Conservation (phyloP, 768 basidiomycete genomes). For the Hortiboletus campestris region DNA sequence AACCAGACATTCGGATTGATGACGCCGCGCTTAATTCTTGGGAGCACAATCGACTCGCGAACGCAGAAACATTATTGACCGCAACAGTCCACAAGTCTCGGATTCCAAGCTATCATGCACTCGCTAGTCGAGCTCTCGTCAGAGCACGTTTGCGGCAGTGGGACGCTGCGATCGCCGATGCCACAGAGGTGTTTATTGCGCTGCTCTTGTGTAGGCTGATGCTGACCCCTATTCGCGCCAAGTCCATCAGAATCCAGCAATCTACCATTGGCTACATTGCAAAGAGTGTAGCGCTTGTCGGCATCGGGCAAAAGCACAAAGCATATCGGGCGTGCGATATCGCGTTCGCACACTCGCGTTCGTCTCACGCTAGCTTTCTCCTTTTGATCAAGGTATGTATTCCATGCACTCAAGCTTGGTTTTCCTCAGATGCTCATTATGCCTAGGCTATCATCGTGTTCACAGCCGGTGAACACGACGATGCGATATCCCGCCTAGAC, state of each 20-base stretch:
- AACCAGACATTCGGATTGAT: not conserved
- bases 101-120: not conserved
- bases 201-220: not conserved
- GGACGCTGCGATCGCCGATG: not conserved
- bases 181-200: not conserved
- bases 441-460: not conserved
- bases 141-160: not conserved
- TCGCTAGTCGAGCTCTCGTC: not conserved
- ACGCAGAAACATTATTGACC: not conserved
- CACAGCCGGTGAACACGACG: not conserved
- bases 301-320: not conserved
- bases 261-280: not conserved
- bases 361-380: not conserved
- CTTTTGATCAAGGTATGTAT: not conserved
- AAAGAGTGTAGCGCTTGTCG: not conserved
- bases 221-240: not conserved
- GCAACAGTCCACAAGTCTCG: not conserved
- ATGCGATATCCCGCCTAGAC: not conserved
- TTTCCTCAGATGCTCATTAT: fast-evolving
- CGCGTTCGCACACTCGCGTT: not conserved
- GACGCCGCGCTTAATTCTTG: not conserved
- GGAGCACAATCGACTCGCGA: not conserved
- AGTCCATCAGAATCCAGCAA: not conserved
- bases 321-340: not conserved
- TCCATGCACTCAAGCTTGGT: not conserved